These are phyloP conservation scores for Lactifluus piperatus DNA, from an alignment of 768 basidiomycete genomes.

Conservation along the genomic window DNA sequence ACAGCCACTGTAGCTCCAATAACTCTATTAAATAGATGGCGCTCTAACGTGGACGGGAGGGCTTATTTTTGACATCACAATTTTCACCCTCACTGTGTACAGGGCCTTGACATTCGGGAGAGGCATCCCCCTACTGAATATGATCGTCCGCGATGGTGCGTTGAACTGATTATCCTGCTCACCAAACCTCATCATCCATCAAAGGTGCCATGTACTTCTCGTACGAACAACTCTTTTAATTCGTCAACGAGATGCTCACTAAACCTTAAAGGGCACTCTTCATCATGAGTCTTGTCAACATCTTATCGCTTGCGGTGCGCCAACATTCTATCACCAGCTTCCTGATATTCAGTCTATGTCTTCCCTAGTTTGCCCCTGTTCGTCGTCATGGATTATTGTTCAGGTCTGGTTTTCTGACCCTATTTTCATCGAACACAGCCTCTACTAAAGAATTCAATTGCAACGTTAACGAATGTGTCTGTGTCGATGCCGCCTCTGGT, in stretches of 20 bases:
- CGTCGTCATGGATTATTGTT: not conserved
- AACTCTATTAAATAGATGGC: not conserved
- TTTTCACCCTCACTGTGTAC: conserved; percentile 9
- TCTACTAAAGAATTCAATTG: not conserved
- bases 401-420: not conserved
- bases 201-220: conserved; percentile 12
- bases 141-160: conserved; percentile 13
- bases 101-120: conserved; percentile 2
- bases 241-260: not conserved
- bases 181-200: not conserved
- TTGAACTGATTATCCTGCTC: not conserved
- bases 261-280: not conserved
- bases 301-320: conserved; percentile 6
- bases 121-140: not conserved
- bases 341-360: not conserved
- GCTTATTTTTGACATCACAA: not conserved
- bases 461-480: conserved; percentile 10
- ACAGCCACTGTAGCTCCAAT: not conserved
- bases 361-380: conserved; percentile 7
- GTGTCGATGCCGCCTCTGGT: not conserved
- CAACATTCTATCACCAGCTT: not conserved
- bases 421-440: not conserved
- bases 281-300: conserved; percentile 5
- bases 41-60: conserved; percentile 5
- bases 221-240: not conserved